These are phyloP conservation scores for Xylariaceae sp. DNA, from an alignment of 2,329 filamentous ascomycete genomes.

Conservation along the genomic window DNA sequence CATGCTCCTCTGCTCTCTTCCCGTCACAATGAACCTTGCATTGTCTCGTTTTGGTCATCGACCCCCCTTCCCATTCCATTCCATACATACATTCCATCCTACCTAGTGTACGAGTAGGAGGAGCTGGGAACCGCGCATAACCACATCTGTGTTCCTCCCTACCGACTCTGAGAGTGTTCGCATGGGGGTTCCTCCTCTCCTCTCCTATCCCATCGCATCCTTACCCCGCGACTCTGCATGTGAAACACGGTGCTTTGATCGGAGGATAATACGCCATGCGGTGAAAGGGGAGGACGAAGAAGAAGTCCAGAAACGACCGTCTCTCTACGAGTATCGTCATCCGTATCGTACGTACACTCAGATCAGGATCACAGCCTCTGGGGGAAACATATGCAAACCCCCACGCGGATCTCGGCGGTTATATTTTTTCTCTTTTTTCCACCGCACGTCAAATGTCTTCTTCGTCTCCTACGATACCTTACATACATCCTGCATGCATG, in stretches of 20 bases:
- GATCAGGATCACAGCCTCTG: not conserved
- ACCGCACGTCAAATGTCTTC: slow-evolving; percentile 6
- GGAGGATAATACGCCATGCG: slow-evolving; percentile 13
- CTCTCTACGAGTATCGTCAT: too few relatives aligned
- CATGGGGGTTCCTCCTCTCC: not conserved
- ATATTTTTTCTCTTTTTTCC: not conserved
- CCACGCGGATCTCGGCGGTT: slow-evolving; percentile 5
- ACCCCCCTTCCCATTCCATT: not conserved
- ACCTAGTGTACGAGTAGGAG: not conserved
- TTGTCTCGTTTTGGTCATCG: not conserved
- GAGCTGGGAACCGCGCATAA: slow-evolving; percentile 4
- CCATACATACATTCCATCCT: not conserved
- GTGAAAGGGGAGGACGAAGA: slow-evolving; percentile 2
- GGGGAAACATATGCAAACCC: not conserved
- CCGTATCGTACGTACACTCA: too few relatives aligned
- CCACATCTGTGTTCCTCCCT: not conserved
- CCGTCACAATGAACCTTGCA: not conserved
- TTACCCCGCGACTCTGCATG: slow-evolving; percentile 20
- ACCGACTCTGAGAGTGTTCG: not conserved
- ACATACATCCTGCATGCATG: slow-evolving; percentile 13
- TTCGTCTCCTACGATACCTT: not conserved
- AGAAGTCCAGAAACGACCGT: too few relatives aligned
- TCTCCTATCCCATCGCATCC: too few relatives aligned
- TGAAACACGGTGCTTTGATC: slow-evolving; percentile 16
- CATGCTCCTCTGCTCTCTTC: not conserved